Base-by-base conservation (phyloP, 1,139 yeast genomes). In the Pneumocystis jirovecii region DNA sequence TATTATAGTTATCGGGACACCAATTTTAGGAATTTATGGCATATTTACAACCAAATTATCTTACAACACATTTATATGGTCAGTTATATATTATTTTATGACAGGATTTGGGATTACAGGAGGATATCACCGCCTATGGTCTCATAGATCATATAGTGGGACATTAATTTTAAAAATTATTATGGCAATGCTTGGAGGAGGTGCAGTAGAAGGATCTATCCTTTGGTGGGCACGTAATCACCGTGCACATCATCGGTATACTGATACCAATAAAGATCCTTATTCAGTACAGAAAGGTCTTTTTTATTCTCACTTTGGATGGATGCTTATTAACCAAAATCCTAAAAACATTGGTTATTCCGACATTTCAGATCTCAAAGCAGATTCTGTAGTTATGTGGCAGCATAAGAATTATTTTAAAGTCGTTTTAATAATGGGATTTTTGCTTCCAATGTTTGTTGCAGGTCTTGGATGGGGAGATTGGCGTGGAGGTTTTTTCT, bases 221-320 rank as follows among this genome's bases (percentile, higher is more conserved):
- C 90, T 93, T 79, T 95, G 98, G 98, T 93, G 98, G 98, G 85
- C 95, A 65, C 96, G 93, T 76, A 87, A 95, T 66, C 98, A 93
- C 80, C 85, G 98, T 81, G 84, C 95, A 70, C 98, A 93, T 79
- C 98, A 93, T 80, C 84, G 98, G 78, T 93, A 87, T 80, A 93
- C 97, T 19, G 98, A 93, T 78, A 93, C 98, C 62, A 81, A 85
- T 69, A 87, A 96, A 82, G 98, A 93, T 77, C 98, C 98, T 65
- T 95, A 93, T 77, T 96, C 90, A 74, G 98, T 97, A 63, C 85
- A 96, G 79, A 83, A 83, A 72, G 98, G 98, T 35, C 87, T 93
- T 79, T 89, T 95, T 95, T 91, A 82, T 78, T 85, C 96, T 56
- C 98, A 93, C 81, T 81, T 93, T 82, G 97, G 97, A 64, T 93